These are phyloP conservation scores for Calonectria henricotiae DNA, from an alignment of 2,329 filamentous ascomycete species.

Conservation along the genomic window DNA sequence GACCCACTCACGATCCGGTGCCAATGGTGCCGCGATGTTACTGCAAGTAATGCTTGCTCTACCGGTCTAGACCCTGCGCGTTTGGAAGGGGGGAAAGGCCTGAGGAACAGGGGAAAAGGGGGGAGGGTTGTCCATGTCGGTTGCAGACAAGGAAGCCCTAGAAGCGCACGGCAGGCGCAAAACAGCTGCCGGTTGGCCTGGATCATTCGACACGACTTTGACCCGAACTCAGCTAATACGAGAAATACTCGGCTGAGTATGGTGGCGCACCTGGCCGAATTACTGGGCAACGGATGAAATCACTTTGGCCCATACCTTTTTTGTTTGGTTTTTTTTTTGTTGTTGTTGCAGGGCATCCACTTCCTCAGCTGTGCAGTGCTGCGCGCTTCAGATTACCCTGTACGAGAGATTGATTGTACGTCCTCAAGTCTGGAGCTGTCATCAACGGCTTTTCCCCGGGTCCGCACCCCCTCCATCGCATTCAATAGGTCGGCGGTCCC, in stretches of 20 bases:
- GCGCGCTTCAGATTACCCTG: slow-evolving; percentile 26
- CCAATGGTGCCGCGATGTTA: slow-evolving; percentile 35
- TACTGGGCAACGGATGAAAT: slow-evolving; percentile 27
- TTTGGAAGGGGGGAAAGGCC: not conserved
- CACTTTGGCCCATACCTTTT: not conserved
- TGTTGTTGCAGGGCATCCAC: not conserved
- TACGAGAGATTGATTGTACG: slow-evolving; percentile 33
- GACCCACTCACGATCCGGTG: slow-evolving; percentile 37
- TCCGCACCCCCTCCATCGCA: slow-evolving; percentile 22
- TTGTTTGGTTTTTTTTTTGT: not conserved
- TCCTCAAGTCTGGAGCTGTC: slow-evolving; percentile 32
- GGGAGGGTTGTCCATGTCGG: not conserved
- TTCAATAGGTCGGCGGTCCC: slow-evolving; percentile 26
- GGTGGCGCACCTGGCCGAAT: slow-evolving; percentile 41
- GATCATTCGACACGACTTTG: slow-evolving; percentile 38
- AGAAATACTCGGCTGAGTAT: slow-evolving; percentile 48
- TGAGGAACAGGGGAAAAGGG: slow-evolving; percentile 6
- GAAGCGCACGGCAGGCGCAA: slow-evolving; percentile 37
- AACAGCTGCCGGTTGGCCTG: slow-evolving; percentile 35
- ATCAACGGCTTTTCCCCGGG: slow-evolving; percentile 40
- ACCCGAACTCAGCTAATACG: slow-evolving; percentile 45
- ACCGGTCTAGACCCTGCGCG: slow-evolving; percentile 29
- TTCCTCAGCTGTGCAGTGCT: not conserved
- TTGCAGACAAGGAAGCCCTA: slow-evolving; percentile 32
- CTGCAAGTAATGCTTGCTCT: slow-evolving; percentile 40